phyloP scores from a whole-genome alignment of 2,329 filamentous ascomycete species.

The Myriosclerotinia curreyana region DNA sequence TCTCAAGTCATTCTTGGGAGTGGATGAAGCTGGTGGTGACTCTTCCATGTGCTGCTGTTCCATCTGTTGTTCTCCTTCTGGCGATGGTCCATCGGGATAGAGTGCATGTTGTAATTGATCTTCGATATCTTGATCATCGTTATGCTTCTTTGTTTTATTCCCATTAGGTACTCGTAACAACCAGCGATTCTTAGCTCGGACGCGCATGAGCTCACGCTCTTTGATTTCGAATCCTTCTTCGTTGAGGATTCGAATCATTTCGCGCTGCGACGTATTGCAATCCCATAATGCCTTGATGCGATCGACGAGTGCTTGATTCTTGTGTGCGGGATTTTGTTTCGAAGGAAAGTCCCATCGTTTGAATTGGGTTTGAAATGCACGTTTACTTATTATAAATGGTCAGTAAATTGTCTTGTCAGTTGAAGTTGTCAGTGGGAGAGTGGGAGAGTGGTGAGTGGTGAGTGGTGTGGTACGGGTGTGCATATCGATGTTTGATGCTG shows the following conservation, averaged over 20 bases:
- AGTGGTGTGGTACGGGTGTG: constrained; percentile 32
- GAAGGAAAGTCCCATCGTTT: constrained; percentile 75
- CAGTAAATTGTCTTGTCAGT: not conserved
- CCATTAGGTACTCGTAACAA: constrained; percentile 60
- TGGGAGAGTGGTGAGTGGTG: no score
- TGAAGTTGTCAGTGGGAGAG: constrained; percentile 12
- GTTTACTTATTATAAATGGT: constrained; percentile 53
- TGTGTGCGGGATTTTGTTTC: constrained; percentile 69
- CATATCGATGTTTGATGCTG: constrained; percentile 17
- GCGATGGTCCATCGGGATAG: constrained; percentile 36
- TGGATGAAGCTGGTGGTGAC: constrained; percentile 25
- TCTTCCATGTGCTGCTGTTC: constrained; percentile 29
- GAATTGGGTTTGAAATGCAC: constrained; percentile 73
- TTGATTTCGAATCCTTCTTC: constrained; percentile 72
- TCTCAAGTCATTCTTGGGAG: constrained; percentile 21
- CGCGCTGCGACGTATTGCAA: constrained; percentile 65
- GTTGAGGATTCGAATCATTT: constrained; percentile 69
- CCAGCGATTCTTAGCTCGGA: constrained; percentile 68
- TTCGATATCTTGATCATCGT: constrained; percentile 39
- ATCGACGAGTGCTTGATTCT: constrained; percentile 62
- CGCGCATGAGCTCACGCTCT: constrained; percentile 65
- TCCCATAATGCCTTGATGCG: constrained; percentile 78
- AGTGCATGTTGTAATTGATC: constrained; percentile 39
- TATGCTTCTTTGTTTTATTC: constrained; percentile 47
- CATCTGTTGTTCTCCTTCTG: constrained; percentile 35